Base-by-base conservation (phyloP, 345 rosid species). In the Gossypium stocksii region DNA sequence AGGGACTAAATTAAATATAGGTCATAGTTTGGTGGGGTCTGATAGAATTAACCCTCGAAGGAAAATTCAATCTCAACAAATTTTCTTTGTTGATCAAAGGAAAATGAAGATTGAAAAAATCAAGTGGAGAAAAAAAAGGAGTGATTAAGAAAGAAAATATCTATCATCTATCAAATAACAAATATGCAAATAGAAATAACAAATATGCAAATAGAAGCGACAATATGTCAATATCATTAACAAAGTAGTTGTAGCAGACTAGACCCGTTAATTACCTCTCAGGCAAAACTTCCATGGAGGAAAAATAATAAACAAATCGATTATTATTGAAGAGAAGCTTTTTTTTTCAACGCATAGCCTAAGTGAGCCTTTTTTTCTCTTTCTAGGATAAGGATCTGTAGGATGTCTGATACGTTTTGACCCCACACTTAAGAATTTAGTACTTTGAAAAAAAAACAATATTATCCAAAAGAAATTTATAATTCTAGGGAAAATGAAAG, bases 331-430 rank as follows among this genome's bases (percentile, higher is more conserved):
- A 7, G 73, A 29, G 27, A 52, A 66, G 8, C 19, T 7, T 44
- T 1, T 46, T 27, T 61, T 82, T 72, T 77, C 80, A 74, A 14
- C 69, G n/a, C 77, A 66, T 43, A 61, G 63, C 79, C 82, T 57
- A 73, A 34, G 64, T 74, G 73, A 71, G 62, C 72, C 77, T 16
- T 56, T 27, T 22, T 56, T 77, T 41, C 56, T 19, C 25, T 54
- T 63, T 65, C 63, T 56, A 16, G 81, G 85, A 85, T 85, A 83
- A 81, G 87, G 87, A 78, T 86, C 85, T 29, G 44, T 48, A 43
- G 67, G 78, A 74, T 75, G 67, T 77, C 80, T 16, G 59, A 51
- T 68, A 34, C 17, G 57, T 16, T 14, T 22, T 20, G 69, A 61
- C 78, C 82, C 86, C 78, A 72, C 78, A 72, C 76, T 48, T 52